Percentiles rank a stretch among this genome's conserved stretches.
Conservation (phyloP, 1,284 basidiomycete genomes). For the Agaricales sp. region DNA sequence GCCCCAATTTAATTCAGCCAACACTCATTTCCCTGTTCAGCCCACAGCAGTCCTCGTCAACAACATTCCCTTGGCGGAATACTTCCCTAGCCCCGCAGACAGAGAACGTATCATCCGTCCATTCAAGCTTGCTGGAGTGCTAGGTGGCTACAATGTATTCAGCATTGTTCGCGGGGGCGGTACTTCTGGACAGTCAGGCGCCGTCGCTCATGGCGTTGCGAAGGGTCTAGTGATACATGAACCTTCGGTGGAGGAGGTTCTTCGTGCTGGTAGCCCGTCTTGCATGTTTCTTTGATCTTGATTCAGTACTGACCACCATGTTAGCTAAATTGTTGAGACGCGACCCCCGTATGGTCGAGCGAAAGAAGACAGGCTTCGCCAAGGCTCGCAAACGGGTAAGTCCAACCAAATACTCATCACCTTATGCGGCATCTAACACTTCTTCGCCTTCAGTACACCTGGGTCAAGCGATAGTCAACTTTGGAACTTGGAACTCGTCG, state of each 20-base stretch:
- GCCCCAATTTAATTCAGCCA: constrained; percentile 3
- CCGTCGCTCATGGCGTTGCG: constrained; percentile 76
- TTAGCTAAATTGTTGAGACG: constrained; percentile 80
- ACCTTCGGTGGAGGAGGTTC: constrained; percentile 50
- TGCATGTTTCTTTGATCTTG: constrained; percentile 1
- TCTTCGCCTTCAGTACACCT: constrained; percentile 53
- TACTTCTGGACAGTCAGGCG: constrained; percentile 84
- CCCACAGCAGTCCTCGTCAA: constrained; percentile 71
- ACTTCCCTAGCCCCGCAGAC: constrained; percentile 73
- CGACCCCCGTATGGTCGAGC: constrained; percentile 95
- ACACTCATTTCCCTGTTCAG: constrained; percentile 20
- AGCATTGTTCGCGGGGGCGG: constrained; percentile 85
- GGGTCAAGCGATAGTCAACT: constrained; percentile 82
- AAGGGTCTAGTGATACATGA: constrained; percentile 71
- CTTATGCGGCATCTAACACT: constrained; percentile 9
- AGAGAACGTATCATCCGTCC: constrained; percentile 78
- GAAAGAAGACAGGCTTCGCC: constrained; percentile 89
- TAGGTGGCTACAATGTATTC: constrained; percentile 92
- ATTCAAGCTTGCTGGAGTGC: constrained; percentile 73
- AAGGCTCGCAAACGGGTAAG: constrained; percentile 89
- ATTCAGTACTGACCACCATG: constrained; percentile 6
- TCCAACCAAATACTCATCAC: no score
- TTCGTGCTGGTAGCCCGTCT: constrained; percentile 57
- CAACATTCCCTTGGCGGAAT: constrained; percentile 65
- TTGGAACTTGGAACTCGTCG: background rate